phyloP scores from a whole-genome alignment of 805 yeast genomes.

The Suhomyces sp. region DNA sequence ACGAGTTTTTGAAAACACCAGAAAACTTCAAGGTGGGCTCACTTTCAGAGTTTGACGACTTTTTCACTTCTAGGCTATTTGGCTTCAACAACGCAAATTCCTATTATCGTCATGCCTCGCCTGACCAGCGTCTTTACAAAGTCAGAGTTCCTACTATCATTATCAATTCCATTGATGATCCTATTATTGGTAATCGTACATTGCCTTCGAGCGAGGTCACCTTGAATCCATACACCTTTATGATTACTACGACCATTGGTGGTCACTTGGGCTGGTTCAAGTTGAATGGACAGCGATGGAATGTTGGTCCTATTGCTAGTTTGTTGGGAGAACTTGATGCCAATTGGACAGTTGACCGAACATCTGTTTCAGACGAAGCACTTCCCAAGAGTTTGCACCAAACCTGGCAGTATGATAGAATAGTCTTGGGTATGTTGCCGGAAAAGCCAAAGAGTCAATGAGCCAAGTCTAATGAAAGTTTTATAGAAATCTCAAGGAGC shows the following conservation, averaged over 20 bases:
- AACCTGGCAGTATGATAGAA: slow-evolving; percentile 35
- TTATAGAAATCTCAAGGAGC: too few species aligned
- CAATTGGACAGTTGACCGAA: slow-evolving; percentile 21
- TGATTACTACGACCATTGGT: slow-evolving; percentile 61
- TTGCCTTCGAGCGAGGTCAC: slow-evolving; percentile 51
- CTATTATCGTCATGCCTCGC: slow-evolving; percentile 65
- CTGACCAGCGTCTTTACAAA: slow-evolving; percentile 52
- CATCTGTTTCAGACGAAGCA: slow-evolving; percentile 10
- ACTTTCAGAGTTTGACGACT: slow-evolving; percentile 57
- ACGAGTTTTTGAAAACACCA: slow-evolving; percentile 30
- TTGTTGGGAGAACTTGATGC: slow-evolving; percentile 32
- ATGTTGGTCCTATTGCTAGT: slow-evolving; percentile 34
- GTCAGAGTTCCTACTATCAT: slow-evolving; percentile 61
- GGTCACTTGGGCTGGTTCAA: slow-evolving; percentile 64
- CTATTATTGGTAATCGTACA: slow-evolving; percentile 52
- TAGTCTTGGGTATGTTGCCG: slow-evolving; percentile 9
- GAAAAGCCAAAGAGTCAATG: background rate
- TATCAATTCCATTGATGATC: slow-evolving; percentile 66
- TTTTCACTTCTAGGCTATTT: slow-evolving; percentile 57
- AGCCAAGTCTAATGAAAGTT: too few species aligned
- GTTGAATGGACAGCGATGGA: slow-evolving; percentile 33
- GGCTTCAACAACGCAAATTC: slow-evolving; percentile 62
- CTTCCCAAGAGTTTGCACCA: slow-evolving; percentile 30
- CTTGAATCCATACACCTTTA: slow-evolving; percentile 55
- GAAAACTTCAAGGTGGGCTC: slow-evolving; percentile 29